These are phyloP conservation scores for Xylaria digitata DNA, from an alignment of 2,329 filamentous ascomycete genomes.

Conservation along the genomic window DNA sequence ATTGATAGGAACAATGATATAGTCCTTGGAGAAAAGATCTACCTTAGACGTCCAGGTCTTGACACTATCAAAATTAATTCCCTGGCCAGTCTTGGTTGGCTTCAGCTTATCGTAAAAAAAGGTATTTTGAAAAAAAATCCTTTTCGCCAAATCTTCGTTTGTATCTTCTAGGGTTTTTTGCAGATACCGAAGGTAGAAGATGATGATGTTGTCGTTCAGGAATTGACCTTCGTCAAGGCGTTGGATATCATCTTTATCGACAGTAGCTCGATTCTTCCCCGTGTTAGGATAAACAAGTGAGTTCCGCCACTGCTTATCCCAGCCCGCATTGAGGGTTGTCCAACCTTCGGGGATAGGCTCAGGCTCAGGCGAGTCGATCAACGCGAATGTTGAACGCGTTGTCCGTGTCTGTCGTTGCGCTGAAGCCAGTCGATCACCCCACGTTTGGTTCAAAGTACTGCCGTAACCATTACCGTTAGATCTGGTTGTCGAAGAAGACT, in stretches of 20 bases:
- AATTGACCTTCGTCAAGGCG: constrained; percentile 86
- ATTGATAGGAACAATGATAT: constrained; percentile 92
- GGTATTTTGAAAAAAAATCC: constrained; percentile 90
- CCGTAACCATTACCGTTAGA: constrained; percentile 2
- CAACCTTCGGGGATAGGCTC: constrained; percentile 53
- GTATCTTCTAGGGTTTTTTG: constrained; percentile 69
- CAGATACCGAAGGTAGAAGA: constrained; percentile 84
- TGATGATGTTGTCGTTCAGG: constrained; percentile 91
- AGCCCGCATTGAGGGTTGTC: constrained; percentile 63
- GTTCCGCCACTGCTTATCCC: constrained; percentile 65
- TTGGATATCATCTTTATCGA: constrained; percentile 78
- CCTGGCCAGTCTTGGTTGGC: constrained; percentile 62
- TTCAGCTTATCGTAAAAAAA: constrained; percentile 88
- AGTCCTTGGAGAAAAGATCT: constrained; percentile 87
- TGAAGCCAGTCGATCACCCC: constrained; percentile 18
- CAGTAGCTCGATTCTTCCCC: constrained; percentile 70
- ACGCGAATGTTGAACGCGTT: constrained; percentile 41
- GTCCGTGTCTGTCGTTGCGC: constrained; percentile 32
- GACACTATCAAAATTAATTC: constrained; percentile 86
- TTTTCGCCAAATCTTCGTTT: constrained; percentile 66
- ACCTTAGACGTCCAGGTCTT: constrained; percentile 87
- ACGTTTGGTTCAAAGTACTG: constrained; percentile 18
- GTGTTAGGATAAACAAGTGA: constrained; percentile 71
- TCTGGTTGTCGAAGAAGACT: constrained; percentile 2
- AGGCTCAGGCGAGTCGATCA: constrained; percentile 36